Evolutionary conservation across 495 filamentous ascomycete species (phyloP).

Genomic region (Penicillium pancosmium): DNA sequence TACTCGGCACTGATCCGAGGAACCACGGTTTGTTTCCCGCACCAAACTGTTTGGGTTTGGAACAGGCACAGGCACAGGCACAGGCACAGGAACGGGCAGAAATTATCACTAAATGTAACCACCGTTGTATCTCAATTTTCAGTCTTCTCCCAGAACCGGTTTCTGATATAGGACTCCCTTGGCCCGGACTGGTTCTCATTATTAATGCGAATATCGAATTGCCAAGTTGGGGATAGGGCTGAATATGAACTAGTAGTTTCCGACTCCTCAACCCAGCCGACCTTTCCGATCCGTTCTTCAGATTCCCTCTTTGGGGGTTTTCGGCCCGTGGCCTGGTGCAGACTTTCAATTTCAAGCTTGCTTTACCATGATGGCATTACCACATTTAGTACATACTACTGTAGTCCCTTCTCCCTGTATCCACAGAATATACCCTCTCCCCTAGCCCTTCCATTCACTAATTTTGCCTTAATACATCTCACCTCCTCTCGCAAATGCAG

Average conservation of each 20-base stretch:
- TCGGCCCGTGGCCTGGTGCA: background rate
- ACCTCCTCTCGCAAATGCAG: background rate
- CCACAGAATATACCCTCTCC: background rate
- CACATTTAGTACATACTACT: no score
- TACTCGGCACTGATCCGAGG: background rate
- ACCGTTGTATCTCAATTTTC: background rate
- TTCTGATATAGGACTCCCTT: background rate
- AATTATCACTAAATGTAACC: no score
- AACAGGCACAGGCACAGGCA: background rate
- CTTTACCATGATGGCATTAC: no score
- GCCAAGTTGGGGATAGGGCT: constrained; percentile 9
- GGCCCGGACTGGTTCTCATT: background rate
- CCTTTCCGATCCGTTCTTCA: constrained; percentile 5
- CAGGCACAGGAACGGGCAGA: background rate
- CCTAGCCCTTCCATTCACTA: background rate
- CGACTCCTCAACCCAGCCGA: constrained; percentile 10
- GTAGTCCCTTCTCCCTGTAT: background rate
- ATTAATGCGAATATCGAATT: constrained; percentile 2
- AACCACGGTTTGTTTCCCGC: constrained; percentile 2
- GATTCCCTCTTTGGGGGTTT: constrained; percentile 5
- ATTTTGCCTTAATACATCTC: background rate
- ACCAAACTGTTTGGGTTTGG: background rate
- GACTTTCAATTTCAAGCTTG: no score
- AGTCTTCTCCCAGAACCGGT: background rate
- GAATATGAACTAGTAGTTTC: constrained; percentile 4